A percentile compares a stretch with the other conserved stretches of the same genome.
Evolutionary conservation across 106 monocot species (phyloP).

Genomic region (Dendrobium officinale): DNA sequence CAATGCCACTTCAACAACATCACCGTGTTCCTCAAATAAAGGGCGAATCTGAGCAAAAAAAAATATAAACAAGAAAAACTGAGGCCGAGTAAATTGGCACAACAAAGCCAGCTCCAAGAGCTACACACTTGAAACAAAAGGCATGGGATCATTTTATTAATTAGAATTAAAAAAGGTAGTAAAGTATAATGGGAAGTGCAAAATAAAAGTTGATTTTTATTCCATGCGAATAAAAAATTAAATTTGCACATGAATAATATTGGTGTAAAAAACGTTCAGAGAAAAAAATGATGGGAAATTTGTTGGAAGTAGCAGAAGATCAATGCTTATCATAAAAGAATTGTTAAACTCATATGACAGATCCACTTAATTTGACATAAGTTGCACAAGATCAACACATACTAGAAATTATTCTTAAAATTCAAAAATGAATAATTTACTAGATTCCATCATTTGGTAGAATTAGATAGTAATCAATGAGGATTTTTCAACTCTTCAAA

Average conservation of each 20-base stretch:
- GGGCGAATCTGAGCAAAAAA: slow-evolving; percentile 62
- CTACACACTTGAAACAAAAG: not conserved
- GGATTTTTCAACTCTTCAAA: no score
- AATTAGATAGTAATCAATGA: no score
- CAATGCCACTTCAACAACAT: slow-evolving; percentile 93
- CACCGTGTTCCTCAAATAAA: slow-evolving; percentile 93
- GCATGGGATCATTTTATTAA: not conserved
- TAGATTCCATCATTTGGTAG: no score
- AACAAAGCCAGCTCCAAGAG: not conserved
- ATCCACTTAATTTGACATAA: not conserved
- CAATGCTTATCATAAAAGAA: not conserved
- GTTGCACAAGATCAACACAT: not conserved
- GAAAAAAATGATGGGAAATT: not conserved
- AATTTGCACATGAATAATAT: not conserved
- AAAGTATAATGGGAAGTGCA: not conserved
- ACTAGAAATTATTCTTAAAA: not conserved
- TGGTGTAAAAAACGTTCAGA: not conserved
- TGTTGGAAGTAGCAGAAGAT: not conserved
- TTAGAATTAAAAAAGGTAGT: not conserved
- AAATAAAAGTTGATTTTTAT: not conserved
- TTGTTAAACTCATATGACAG: not conserved
- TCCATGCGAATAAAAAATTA: not conserved
- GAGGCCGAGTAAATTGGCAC: not conserved
- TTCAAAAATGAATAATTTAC: no score
- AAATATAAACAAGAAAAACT: not conserved